Evolutionary conservation across 345 rosid genomes (phyloP).

Genomic region (Bruguiera parviflora): DNA sequence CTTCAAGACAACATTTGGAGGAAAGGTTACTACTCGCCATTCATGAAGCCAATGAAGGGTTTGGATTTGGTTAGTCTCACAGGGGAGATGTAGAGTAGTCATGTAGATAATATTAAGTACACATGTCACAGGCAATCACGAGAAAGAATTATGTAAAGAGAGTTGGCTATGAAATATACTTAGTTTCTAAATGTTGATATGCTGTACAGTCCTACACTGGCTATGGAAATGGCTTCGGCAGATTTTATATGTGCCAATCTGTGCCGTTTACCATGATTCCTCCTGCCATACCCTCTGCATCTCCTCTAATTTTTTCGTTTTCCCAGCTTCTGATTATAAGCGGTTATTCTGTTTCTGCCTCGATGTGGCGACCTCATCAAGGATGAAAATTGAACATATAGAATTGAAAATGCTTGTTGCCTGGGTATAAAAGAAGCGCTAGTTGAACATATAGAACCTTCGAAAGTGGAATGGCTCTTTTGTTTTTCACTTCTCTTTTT

Average conservation of each 20-base stretch:
- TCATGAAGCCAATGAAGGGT: slow-evolving; percentile 94
- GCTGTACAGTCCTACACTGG: slow-evolving; percentile 55
- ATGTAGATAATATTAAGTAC: slow-evolving; percentile 34
- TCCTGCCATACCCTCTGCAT: background rate
- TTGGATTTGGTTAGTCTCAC: slow-evolving; percentile 69
- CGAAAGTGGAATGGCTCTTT: too few species aligned
- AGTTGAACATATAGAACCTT: too few species aligned
- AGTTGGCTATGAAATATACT: slow-evolving; percentile 22
- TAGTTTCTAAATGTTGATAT: slow-evolving; percentile 35
- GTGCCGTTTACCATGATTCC: background rate
- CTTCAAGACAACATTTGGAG: slow-evolving; percentile 79
- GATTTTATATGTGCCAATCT: slow-evolving; percentile 37
- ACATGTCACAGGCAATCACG: slow-evolving; percentile 15
- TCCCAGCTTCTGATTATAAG: too few species aligned
- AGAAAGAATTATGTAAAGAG: background rate
- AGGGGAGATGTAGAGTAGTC: slow-evolving; percentile 7
- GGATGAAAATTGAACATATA: too few species aligned
- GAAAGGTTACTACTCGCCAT: slow-evolving; percentile 91
- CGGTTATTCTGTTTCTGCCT: too few species aligned
- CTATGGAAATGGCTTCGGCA: slow-evolving; percentile 44
- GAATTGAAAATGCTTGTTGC: too few species aligned
- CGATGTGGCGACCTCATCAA: too few species aligned
- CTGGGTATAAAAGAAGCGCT: too few species aligned
- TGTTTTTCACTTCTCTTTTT: too few species aligned
- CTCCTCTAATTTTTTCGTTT: background rate